Base-by-base conservation (phyloP, 2,329 filamentous ascomycete genomes). In the Arthroderma uncinatum region DNA sequence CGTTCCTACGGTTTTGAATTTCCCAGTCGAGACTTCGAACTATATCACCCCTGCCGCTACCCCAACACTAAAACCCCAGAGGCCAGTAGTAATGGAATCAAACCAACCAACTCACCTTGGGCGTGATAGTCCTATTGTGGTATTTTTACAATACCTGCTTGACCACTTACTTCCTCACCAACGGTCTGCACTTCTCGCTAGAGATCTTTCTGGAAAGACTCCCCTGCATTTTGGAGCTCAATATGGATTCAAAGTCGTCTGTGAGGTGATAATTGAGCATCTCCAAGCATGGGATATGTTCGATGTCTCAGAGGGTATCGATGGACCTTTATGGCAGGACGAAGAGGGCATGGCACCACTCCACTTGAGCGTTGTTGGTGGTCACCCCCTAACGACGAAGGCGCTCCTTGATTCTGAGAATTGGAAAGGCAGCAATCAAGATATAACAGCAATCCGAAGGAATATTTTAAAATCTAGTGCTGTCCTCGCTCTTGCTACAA, bases 201-300 rank as follows among this genome's bases (percentile, higher is more conserved):
- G 57, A 44, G 62, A 63, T 54, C 57, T 62, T 33, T 61, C 61
- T 50, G 59, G 61, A 10, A 57, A 59, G 2, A 62, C 62, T 6
- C 62, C 63, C 12, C 55, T 64, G 10, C 62, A 64, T 54, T 64
- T 60, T 55, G 63, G 90, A 2, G 92, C 93, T 0, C 90, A 97
- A 68, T 95, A 94, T 67, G 93, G 93, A 1, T 90, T 96, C 64
- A 87, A 93, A 2, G 82, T 89, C n/a, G 85, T 96, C 8, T 95
- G 89, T 67, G 81, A 95, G 67, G 79, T 91, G 23, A 81, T 97
- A 63, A 91, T 96, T 74, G 83, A 85, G 61, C 85, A 86, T 65
- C 91, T 98, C 84, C 87, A 92, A 68, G 80, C 84, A 23, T 97
- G 92, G 92, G 82, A 81, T 14, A 84, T 94, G 64, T 95, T 95